phyloP scores from a whole-genome alignment of 2,329 filamentous ascomycete species.

The Thielaviopsis punctulata region DNA sequence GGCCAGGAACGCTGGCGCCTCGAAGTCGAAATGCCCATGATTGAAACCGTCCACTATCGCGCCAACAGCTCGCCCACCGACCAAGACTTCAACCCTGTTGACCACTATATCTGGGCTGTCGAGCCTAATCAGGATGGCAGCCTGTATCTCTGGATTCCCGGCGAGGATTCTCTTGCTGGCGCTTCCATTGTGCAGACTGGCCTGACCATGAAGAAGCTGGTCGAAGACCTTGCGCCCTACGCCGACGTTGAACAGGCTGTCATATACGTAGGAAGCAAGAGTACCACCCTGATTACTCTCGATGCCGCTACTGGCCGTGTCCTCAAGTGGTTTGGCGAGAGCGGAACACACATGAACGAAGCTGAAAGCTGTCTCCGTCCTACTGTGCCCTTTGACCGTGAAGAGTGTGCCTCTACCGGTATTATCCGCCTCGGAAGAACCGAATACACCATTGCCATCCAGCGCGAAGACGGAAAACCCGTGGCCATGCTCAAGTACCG shows the following conservation, averaged over 20 bases:
- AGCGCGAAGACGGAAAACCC: constrained; percentile 52
- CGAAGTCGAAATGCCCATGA: constrained; percentile 69
- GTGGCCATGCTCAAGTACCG: constrained; percentile 85
- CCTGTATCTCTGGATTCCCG: constrained; percentile 72
- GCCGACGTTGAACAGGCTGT: constrained; percentile 58
- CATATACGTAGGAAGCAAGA: constrained; percentile 82
- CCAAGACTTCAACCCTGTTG: constrained; percentile 46
- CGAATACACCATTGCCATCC: constrained; percentile 79
- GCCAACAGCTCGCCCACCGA: constrained; percentile 46
- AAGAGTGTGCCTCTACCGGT: constrained; percentile 64
- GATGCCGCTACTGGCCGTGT: constrained; percentile 74
- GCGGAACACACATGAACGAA: constrained; percentile 48
- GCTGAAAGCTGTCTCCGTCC: constrained; percentile 60
- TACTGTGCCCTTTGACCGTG: constrained; percentile 47
- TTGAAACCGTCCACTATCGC: constrained; percentile 72
- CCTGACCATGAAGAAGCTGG: constrained; percentile 68
- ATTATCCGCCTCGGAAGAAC: constrained; percentile 71
- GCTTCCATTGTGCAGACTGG: constrained; percentile 45
- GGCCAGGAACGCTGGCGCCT: constrained; percentile 76
- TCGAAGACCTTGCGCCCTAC: constrained; percentile 68
- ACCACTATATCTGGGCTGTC: constrained; percentile 88
- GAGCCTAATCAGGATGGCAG: constrained; percentile 78
- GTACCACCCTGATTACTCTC: constrained; percentile 73
- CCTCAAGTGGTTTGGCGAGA: constrained; percentile 66
- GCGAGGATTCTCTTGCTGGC: constrained; percentile 16